Evolutionary conservation across 1,284 basidiomycete genomes (phyloP), one percentile per base, ranked within the genome.

Genomic region (Bjerkandera adusta): DNA sequence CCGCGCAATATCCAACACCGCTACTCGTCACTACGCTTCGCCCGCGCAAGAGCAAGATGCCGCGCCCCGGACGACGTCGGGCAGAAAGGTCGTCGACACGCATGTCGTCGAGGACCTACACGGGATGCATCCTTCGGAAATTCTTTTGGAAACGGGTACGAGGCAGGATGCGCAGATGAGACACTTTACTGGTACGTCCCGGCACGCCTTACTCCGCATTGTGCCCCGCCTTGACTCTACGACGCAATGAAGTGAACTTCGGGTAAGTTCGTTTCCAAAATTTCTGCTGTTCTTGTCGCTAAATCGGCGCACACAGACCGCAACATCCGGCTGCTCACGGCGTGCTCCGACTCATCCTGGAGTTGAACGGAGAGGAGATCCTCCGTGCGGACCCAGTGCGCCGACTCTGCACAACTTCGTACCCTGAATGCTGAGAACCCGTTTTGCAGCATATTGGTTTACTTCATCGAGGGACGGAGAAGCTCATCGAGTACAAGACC

Each of bases 291-390:
- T 34, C 35, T 38, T 37, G 27, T 26, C 4, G 36, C 20, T 22
- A 15, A 24, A 24, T 55, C 25, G 48, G 33, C 10, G 12, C 10
- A 36, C 6, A 36, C 54, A 89, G 88, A 56, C 94, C 96, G 51
- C 96, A 99, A 69, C 96, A 99, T 76, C 96, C 96, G 48, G 97
- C 96, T 51, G 96, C 96, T 25, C 96, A 99, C 69, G 96, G 96
- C 67, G 97, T 99, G 69, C 80, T 99, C 46, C 91, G 96, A 57
- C 81, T 99, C 70, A 99, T 99, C 65, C 76, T 99, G 53, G 96
- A 99, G 70, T 74, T 99, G 60, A 99, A 99, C 65, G 96, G 96
- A 55, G 96, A 99, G 69, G 90, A 94, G 70, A 92, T 96, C 57
- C 73, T 95, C 39, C 84, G 92, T 46, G 83, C 90, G 33, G 92